Evolutionary conservation across 495 filamentous ascomycete genomes (phyloP).

Genomic region (Aspergillus egyptiacus): DNA sequence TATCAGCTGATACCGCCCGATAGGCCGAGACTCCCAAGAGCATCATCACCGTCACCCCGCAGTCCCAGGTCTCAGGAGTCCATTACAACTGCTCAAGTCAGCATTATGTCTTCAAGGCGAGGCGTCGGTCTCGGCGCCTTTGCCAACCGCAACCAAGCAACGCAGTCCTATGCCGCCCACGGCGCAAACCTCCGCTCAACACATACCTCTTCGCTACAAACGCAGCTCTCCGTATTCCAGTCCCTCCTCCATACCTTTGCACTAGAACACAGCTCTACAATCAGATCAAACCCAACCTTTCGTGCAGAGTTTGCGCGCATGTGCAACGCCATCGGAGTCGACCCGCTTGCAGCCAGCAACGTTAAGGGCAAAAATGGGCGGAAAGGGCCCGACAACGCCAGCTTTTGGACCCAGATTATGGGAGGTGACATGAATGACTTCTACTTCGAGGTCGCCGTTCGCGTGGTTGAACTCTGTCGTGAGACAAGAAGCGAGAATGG

Average conservation of each 20-base stretch:
- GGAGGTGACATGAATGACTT: constrained; percentile 93
- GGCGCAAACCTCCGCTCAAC: constrained; percentile 74
- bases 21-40: constrained; percentile 9
- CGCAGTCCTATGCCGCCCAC: constrained; percentile 81
- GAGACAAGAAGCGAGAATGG: constrained; percentile 87
- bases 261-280: constrained; percentile 88
- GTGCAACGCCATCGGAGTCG: constrained; percentile 95
- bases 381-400: constrained; percentile 45
- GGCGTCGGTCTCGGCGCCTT: constrained; percentile 91
- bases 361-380: constrained; percentile 47
- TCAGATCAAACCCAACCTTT: constrained; percentile 89
- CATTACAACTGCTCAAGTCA: not conserved
- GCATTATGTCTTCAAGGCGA: constrained; percentile 44
- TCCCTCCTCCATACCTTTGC: constrained; percentile 89
- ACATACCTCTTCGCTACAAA: constrained; percentile 76
- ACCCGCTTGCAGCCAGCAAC: constrained; percentile 75
- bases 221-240: constrained; percentile 93
- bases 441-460: constrained; percentile 91
- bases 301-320: constrained; percentile 96
- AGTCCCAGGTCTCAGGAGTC: not conserved
- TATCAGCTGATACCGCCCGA: constrained; percentile 21
- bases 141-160: constrained; percentile 70
- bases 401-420: constrained; percentile 88
- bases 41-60: constrained; percentile 2
- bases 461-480: constrained; percentile 89